A percentile compares a stretch with the other conserved stretches of the same genome.
Evolutionary conservation across 1,284 basidiomycete species (phyloP).

Genomic region (Peniophora sp.): DNA sequence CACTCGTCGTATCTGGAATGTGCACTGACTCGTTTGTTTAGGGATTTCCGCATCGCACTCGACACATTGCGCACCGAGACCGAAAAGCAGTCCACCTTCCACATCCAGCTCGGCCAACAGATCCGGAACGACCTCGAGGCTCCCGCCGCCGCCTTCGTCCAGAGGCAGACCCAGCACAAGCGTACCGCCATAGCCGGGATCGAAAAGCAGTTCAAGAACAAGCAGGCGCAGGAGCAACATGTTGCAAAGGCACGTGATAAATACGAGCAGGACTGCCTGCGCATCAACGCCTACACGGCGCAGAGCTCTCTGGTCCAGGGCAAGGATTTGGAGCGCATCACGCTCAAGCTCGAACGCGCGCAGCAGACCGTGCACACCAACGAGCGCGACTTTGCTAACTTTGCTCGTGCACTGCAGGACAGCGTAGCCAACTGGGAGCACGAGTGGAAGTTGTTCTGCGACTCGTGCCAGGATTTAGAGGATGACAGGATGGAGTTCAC

Average conservation of each 20-base stretch:
- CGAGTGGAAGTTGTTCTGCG: slow-evolving; percentile 92
- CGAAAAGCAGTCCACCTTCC: slow-evolving; percentile 69
- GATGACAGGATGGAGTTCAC: slow-evolving; percentile 90
- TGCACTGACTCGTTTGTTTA: slow-evolving; percentile 20
- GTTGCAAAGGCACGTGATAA: slow-evolving; percentile 88
- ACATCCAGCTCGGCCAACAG: slow-evolving; percentile 65
- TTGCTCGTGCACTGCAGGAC: slow-evolving; percentile 74
- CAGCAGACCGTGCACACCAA: slow-evolving; percentile 86
- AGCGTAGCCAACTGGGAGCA: slow-evolving; percentile 86
- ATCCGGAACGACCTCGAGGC: slow-evolving; percentile 76
- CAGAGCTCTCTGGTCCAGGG: slow-evolving; percentile 92
- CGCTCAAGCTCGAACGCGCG: slow-evolving; percentile 81
- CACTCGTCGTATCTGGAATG: background rate
- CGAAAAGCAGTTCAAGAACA: slow-evolving; percentile 85
- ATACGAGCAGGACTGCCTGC: slow-evolving; percentile 90
- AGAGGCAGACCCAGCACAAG: slow-evolving; percentile 68
- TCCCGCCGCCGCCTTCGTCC: slow-evolving; percentile 55
- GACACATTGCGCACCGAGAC: slow-evolving; percentile 80
- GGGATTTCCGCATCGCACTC: slow-evolving; percentile 73
- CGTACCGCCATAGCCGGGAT: slow-evolving; percentile 66
- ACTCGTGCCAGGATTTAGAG: slow-evolving; percentile 93
- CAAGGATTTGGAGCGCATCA: slow-evolving; percentile 88
- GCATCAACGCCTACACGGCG: slow-evolving; percentile 94
- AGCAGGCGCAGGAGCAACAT: slow-evolving; percentile 77
- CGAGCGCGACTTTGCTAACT: slow-evolving; percentile 88